Evolutionary conservation across 2,329 filamentous ascomycete genomes (phyloP).

Genomic region (Calycina marina): DNA sequence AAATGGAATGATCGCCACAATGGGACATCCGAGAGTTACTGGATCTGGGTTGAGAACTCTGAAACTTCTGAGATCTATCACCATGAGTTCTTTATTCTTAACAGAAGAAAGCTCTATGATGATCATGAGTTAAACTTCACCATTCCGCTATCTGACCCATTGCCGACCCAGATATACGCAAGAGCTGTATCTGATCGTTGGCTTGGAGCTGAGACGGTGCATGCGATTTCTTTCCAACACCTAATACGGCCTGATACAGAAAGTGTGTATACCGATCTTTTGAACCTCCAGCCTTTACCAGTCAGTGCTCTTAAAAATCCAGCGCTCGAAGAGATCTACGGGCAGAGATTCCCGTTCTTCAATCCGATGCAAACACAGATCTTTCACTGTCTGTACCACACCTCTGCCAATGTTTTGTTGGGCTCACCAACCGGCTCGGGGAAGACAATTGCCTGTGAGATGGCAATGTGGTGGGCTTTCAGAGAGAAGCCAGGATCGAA

Average conservation of each 20-base stretch:
- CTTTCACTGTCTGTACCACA: slow-evolving; percentile 93
- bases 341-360: slow-evolving; percentile 82
- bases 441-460: slow-evolving; percentile 88
- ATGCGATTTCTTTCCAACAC: slow-evolving; percentile 92
- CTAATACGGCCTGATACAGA: slow-evolving; percentile 94
- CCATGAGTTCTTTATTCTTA: slow-evolving; percentile 92
- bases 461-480: slow-evolving; percentile 99
- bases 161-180: slow-evolving; percentile 93
- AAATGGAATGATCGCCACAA: slow-evolving; percentile 89
- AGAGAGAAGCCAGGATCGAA: slow-evolving; percentile 87
- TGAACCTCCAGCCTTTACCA: slow-evolving; percentile 81
- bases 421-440: slow-evolving; percentile 95
- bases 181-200: slow-evolving; percentile 88
- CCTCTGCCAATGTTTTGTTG: slow-evolving; percentile 77
- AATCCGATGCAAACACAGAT: slow-evolving; percentile 99
- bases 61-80: slow-evolving; percentile 97
- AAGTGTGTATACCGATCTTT: slow-evolving; percentile 87
- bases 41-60: slow-evolving; percentile 98
- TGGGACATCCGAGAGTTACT: slow-evolving; percentile 90
- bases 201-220: slow-evolving; percentile 92
- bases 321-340: slow-evolving; percentile 75
- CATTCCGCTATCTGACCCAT: slow-evolving; percentile 81
- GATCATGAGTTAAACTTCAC: slow-evolving; percentile 98
- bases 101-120: slow-evolving; percentile 76
- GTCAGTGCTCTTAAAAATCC: slow-evolving; percentile 80